Conservation (phyloP, 1,139 yeast genomes). For the Yamadazyma pseudoaaseri region DNA sequence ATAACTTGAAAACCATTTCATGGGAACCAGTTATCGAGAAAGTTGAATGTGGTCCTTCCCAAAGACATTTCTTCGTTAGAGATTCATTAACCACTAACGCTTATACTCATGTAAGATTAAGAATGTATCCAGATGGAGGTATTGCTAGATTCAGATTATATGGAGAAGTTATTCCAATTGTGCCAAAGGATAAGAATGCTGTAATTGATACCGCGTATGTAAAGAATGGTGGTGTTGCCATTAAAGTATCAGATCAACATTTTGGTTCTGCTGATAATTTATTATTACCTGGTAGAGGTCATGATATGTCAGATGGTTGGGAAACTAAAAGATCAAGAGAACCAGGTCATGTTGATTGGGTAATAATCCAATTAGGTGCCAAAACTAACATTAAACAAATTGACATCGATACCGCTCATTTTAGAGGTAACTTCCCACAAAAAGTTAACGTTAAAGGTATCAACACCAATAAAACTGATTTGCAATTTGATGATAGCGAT, state of each 20-base stretch:
- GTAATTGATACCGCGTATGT: conserved; percentile 78
- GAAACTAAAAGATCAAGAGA: conserved; percentile 89
- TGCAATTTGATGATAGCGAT: conserved; percentile 33
- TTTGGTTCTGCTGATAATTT: conserved; percentile 89
- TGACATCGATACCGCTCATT: conserved; percentile 87
- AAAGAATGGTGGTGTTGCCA: conserved; percentile 84
- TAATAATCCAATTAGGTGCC: conserved; percentile 72
- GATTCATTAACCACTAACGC: conserved; percentile 53
- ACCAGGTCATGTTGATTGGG: conserved; percentile 90
- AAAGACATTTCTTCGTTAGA: conserved; percentile 77
- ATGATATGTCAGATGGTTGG: conserved; percentile 98
- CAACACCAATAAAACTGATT: conserved; percentile 22
- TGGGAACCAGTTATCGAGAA: conserved; percentile 76
- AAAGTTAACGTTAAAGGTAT: conserved; percentile 62
- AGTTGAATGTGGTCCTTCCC: conserved; percentile 84
- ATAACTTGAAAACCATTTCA: conserved; percentile 30
- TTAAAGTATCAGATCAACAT: conserved; percentile 83
- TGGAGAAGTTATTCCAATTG: conserved; percentile 71
- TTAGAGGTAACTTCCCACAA: conserved; percentile 92
- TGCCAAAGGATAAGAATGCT: conserved; percentile 44
- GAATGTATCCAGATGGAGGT: conserved; percentile 97
- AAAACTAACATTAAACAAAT: conserved; percentile 54
- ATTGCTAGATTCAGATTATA: conserved; percentile 90
- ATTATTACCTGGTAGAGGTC: conserved; percentile 89
- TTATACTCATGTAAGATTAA: conserved; percentile 77